Base-by-base conservation (phyloP, 1,284 basidiomycete genomes). In the Vanrija sp. region DNA sequence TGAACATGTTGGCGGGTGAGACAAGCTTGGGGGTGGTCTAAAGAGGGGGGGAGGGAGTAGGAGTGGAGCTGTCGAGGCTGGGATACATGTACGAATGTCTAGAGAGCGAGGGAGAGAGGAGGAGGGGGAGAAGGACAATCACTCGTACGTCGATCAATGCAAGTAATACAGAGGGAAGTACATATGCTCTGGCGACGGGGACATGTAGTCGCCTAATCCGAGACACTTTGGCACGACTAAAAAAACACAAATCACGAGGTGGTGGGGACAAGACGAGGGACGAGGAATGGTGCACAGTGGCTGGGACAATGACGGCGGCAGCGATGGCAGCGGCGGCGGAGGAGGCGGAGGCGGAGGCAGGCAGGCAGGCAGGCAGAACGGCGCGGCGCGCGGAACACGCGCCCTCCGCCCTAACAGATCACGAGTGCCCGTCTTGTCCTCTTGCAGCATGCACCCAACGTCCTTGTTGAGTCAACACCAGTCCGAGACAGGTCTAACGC, bases 211-310 rank as follows among this genome's bases (percentile, higher is more conserved):
- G 6, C 31, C 31, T 31, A 31, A 31, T 31, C 31, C 31, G 31
- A 31, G 31, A 31, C 31, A 31, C 31, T 8, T 31, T 9, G 15
- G 15, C 31, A 31, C 12, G 31, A 31, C 31, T 31, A 31, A 31
- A 31, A 31, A 31, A 31, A 31, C 31, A 31, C 31, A 31, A 31
- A 14, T 12, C 25, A 22, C 19, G 27, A 43, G 18, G 43, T 14
- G 23, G 10, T n/a, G 48, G 48, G 8, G 41, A 49, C 19, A 41
- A 49, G 48, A 49, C 41, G 6, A 39, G 41, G 37, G 47, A 48
- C 23, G 48, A 49, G 41, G 41, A 14, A 31, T 31, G 12, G 31
- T 31, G 15, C 31, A 31, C 12, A 12, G 31, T 31, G 31, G 31
- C 31, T 31, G 31, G 31, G 25, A 24, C n/a, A 22, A 44, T 25